These are phyloP conservation scores for Corchorus olitorius DNA, from an alignment of 345 rosid species.

Conservation along the genomic window DNA sequence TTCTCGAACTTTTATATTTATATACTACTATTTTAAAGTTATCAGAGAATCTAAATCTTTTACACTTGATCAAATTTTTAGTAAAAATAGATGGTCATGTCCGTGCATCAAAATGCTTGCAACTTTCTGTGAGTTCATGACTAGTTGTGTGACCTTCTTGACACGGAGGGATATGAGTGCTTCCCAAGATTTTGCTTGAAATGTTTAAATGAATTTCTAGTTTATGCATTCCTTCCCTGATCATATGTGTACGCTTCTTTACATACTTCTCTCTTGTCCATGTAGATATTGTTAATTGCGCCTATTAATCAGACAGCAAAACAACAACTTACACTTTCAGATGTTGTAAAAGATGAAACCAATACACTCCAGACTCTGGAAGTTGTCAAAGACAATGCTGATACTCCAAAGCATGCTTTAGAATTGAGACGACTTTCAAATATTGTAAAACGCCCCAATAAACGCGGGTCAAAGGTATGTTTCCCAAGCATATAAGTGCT, in stretches of 20 bases:
- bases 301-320: slow-evolving; percentile 61
- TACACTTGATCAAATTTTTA: neutral
- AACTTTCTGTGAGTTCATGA: neutral
- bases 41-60: neutral
- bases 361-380: slow-evolving; percentile 27
- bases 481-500: slow-evolving; percentile 21
- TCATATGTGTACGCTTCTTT: slow-evolving; percentile 18
- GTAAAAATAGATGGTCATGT: neutral
- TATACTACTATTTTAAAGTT: neutral
- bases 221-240: slow-evolving; percentile 11
- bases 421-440: slow-evolving; percentile 53
- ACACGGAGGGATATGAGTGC: neutral
- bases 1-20: slow-evolving; percentile 18
- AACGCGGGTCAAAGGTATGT: slow-evolving; percentile 71
- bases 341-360: slow-evolving; percentile 34
- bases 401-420: slow-evolving; percentile 34
- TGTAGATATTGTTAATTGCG: slow-evolving; percentile 72
- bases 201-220: slow-evolving; percentile 10
- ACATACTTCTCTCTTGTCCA: slow-evolving; percentile 18
- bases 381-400: slow-evolving; percentile 34
- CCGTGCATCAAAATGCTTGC: neutral
- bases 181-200: slow-evolving; percentile 12
- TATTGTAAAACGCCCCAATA: slow-evolving; percentile 56
- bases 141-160: neutral
- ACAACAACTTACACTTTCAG: slow-evolving; percentile 47